Evolutionary conservation across 768 basidiomycete species (phyloP).

Genomic region (Serendipita sp.): DNA sequence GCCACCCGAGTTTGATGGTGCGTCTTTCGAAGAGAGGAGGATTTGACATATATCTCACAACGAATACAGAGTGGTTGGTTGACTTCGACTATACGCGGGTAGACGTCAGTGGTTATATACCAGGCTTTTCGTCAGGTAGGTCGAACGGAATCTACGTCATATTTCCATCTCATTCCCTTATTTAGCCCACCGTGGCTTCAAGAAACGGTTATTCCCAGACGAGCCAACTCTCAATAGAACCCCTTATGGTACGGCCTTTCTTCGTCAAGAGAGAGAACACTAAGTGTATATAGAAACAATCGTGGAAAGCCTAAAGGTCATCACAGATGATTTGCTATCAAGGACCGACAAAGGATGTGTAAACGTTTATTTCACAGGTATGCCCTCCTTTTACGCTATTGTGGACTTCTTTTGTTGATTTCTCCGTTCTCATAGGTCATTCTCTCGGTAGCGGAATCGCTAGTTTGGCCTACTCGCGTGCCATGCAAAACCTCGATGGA

Average conservation of each 20-base stretch:
- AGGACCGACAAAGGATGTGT: not conserved
- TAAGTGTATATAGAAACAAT: not conserved
- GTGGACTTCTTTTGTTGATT: not conserved
- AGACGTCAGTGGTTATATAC: slow-evolving; percentile 8
- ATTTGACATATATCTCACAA: not conserved
- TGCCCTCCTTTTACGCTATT: not conserved
- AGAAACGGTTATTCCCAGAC: slow-evolving; percentile 11
- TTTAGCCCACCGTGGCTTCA: slow-evolving; percentile 10
- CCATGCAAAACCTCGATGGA: slow-evolving; percentile 7
- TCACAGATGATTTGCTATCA: not conserved
- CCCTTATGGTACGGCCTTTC: not conserved
- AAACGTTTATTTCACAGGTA: slow-evolving; percentile 5
- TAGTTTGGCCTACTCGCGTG: slow-evolving; percentile 13
- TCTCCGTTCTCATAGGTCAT: slow-evolving; percentile 8
- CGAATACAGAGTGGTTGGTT: slow-evolving; percentile 11
- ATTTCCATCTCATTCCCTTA: not conserved
- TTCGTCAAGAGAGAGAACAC: not conserved
- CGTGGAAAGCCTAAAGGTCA: not conserved
- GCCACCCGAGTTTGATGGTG: slow-evolving; percentile 12
- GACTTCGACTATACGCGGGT: slow-evolving; percentile 12
- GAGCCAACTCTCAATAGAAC: slow-evolving; percentile 4
- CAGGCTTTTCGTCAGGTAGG: not conserved
- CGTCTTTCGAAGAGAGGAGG: not conserved
- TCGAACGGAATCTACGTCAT: not conserved
- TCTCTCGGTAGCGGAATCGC: slow-evolving; percentile 15